These are phyloP conservation scores for Trichomonascus vanleenenianus DNA, from an alignment of 805 yeast genomes.

Conservation along the genomic window DNA sequence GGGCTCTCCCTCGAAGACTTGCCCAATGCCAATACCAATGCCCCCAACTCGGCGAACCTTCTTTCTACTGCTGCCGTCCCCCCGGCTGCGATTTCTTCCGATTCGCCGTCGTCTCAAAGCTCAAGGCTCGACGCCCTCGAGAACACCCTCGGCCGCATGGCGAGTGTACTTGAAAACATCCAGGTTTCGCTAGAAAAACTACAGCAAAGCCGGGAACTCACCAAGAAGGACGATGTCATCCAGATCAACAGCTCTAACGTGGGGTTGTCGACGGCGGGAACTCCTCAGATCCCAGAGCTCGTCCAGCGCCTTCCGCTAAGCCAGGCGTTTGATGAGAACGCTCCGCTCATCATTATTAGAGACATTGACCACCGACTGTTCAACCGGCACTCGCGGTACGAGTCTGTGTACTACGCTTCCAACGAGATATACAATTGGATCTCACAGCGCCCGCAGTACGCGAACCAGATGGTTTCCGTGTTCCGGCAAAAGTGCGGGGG, in stretches of 20 bases:
- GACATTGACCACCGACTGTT: conserved; percentile 14
- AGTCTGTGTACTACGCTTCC: conserved; percentile 31
- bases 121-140: neutral
- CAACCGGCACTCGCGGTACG: conserved; percentile 21
- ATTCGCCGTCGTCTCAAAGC: neutral
- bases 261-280: neutral
- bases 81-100: too few species aligned
- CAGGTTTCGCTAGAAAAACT: neutral
- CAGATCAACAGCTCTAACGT: neutral
- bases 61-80: neutral
- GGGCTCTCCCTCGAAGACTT: neutral
- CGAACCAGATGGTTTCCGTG: conserved; percentile 38
- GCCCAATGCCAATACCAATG: neutral
- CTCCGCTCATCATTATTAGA: conserved; percentile 28
- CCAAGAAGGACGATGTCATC: neutral
- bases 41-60: too few species aligned
- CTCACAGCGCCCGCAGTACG: conserved; percentile 35
- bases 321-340: conserved; percentile 28
- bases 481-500: conserved; percentile 48
- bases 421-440: conserved; percentile 42
- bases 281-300: neutral
- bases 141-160: neutral
- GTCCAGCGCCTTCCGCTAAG: neutral
- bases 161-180: neutral
- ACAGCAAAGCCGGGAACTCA: neutral